Evolutionary conservation across 805 yeast genomes (phyloP).

Genomic region (Saturnispora saitoi): DNA sequence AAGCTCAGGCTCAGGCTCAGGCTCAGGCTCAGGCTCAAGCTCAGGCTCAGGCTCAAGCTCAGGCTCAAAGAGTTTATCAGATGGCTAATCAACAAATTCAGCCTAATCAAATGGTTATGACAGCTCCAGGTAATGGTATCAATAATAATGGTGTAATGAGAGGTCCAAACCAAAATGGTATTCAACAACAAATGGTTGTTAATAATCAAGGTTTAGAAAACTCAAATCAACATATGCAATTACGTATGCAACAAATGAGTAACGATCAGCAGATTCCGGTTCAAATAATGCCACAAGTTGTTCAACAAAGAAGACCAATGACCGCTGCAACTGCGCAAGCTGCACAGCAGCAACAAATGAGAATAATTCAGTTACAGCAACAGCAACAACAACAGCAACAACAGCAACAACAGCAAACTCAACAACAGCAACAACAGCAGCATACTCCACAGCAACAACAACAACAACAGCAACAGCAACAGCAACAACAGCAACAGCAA

Average conservation of each 20-base stretch:
- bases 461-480: constrained; percentile 13
- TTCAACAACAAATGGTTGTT: constrained; percentile 7
- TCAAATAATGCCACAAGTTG: constrained; percentile 3
- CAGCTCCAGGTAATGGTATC: not conserved
- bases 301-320: constrained; percentile 5
- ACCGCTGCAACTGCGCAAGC: constrained; percentile 2
- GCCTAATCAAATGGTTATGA: constrained; percentile 4
- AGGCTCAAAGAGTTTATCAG: constrained; percentile 2
- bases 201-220: constrained; percentile 1
- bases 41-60: too few relatives aligned
- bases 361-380: constrained; percentile 4
- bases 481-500: constrained; percentile 5
- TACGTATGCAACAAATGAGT: constrained; percentile 8
- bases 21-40: too few relatives aligned
- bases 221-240: constrained; percentile 11
- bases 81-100: constrained; percentile 2
- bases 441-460: constrained; percentile 9
- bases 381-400: constrained; percentile 3
- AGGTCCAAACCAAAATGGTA: not conserved
- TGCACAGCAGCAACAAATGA: constrained; percentile 7
- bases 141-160: not conserved
- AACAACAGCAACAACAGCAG: constrained; percentile 13
- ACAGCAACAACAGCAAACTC: constrained; percentile 12
- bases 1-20: too few relatives aligned
- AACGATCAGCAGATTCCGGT: constrained; percentile 5